Evolutionary conservation across 371 early-diverging fungal genomes (phyloP).

Genomic region (Capniomyces stellatus): DNA sequence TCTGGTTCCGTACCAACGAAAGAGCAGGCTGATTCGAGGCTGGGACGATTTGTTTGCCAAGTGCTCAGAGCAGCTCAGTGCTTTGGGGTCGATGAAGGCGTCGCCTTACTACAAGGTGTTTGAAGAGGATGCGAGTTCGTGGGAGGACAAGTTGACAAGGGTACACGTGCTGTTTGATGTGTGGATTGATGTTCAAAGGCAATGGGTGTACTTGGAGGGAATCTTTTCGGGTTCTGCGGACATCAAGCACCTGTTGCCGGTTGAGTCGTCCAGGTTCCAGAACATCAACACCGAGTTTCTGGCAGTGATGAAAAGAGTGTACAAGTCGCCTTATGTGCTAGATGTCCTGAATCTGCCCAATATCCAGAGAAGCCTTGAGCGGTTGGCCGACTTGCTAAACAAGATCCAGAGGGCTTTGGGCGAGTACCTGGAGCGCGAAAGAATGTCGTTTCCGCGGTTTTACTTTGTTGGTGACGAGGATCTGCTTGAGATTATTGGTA

Average conservation of each 20-base stretch:
- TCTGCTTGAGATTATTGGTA: constrained; percentile 95
- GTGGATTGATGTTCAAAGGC: constrained; percentile 98
- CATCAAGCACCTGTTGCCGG: constrained; percentile 88
- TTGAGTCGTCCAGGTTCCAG: constrained; percentile 85
- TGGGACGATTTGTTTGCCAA: constrained; percentile 96
- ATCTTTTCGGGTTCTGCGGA: constrained; percentile 91
- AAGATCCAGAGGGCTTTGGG: constrained; percentile 97
- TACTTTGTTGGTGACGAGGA: constrained; percentile 99
- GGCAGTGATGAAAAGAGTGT: constrained; percentile 92
- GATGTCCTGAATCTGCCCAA: constrained; percentile 84
- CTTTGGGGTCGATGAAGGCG: constrained; percentile 88
- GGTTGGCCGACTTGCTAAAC: constrained; percentile 74
- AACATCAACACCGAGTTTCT: constrained; percentile 95
- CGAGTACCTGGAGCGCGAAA: constrained; percentile 92
- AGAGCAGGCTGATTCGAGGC: constrained; percentile 83
- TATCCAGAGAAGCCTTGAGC: constrained; percentile 88
- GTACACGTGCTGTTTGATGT: constrained; percentile 92
- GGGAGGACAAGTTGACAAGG: constrained; percentile 94
- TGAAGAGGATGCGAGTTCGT: constrained; percentile 84
- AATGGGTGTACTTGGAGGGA: constrained; percentile 98
- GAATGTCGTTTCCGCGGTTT: constrained; percentile 94
- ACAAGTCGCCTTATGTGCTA: constrained; percentile 87
- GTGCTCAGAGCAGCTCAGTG: constrained; percentile 85
- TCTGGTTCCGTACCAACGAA: constrained; percentile 91
- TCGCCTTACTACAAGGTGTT: constrained; percentile 96